These are phyloP conservation scores for cucumber (Cucumis sativus) DNA, from an alignment of 306 rosid species.

Conservation along the genomic window DNA sequence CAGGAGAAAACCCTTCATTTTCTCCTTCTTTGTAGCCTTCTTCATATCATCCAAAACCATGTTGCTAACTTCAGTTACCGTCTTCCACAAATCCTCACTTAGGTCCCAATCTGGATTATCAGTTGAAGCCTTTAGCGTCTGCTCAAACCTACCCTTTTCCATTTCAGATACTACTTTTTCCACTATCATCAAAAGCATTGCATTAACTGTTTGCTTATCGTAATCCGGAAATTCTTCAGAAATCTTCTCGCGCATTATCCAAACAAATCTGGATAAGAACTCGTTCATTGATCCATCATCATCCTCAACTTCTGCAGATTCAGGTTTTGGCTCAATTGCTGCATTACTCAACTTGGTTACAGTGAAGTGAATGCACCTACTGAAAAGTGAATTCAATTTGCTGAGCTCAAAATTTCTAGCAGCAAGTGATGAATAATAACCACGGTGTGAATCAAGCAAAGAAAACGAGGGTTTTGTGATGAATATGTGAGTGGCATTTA, in stretches of 20 bases:
- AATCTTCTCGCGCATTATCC: constrained; percentile 58
- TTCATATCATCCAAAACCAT: constrained; percentile 68
- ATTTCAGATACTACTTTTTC: constrained; percentile 47
- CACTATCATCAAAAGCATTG: constrained; percentile 53
- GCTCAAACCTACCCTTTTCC: constrained; percentile 37
- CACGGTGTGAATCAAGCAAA: not conserved
- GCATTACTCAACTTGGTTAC: constrained; percentile 12
- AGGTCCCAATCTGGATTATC: constrained; percentile 27
- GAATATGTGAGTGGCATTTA: constrained; percentile 2
- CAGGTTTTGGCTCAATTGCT: constrained; percentile 2
- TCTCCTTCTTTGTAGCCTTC: constrained; percentile 66
- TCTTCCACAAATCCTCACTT: constrained; percentile 86
- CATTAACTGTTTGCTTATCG: constrained; percentile 46
- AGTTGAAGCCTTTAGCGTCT: constrained; percentile 10
- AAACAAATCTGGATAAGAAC: constrained; percentile 65
- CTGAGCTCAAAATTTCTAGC: constrained; percentile 3
- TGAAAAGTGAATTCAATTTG: not conserved
- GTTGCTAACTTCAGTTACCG: constrained; percentile 84
- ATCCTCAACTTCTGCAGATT: constrained; percentile 12
- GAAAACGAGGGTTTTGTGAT: constrained; percentile 6
- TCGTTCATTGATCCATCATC: constrained; percentile 45
- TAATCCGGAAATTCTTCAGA: constrained; percentile 29
- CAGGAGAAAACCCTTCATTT: constrained; percentile 65
- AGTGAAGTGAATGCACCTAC: constrained; percentile 23
- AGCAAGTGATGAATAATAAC: constrained; percentile 1